Base-by-base conservation (phyloP, 73 alveolate genomes). In the Tetrahymena thermophila region DNA sequence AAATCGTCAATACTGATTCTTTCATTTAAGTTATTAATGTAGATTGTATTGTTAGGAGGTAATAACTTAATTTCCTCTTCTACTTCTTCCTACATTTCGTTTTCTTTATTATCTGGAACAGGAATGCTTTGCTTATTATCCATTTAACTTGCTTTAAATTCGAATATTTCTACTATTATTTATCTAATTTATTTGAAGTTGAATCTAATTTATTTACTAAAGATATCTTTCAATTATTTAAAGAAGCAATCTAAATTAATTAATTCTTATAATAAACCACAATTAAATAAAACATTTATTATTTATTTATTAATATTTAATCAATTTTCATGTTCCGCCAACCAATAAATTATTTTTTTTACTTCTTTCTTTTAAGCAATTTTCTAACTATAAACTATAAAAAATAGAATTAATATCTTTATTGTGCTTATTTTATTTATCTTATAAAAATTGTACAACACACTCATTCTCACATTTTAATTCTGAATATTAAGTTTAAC, bases 1-100 rank as follows among this genome's bases (percentile, higher is more conserved):
- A 98, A 95, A 94, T 98, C 99, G 93, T 97, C 98, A 37, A 97
- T 71, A 93, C 96, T 96, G 85, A 98, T 97, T 96, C 97, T 97
- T 94, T 98, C 99, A 96, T 98, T 98, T 42, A 98, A 96, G 95
- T 98, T 98, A 96, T 98, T 97, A 44, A 98, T 98, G 96, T 98
- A 98, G 93, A 98, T 94, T 40, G 99, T 98, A 94, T 97, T 96
- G 96, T 96, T 98, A 34, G 94, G 97, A 56, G 94, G 96, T 17
- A 85, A 31, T 17, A 95, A 43, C 37, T 89, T 94, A 1, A 95
- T 35, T 35, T 95, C 97, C 42, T 89, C 94, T 2, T 71, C 89
- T 9, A 25, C 40, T 71, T 71, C 89, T 34, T 71, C 89, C 37
- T 28, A 11, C 0, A 71, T 71, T 71, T 71, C 89, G 23, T 71